Conservation (phyloP, 352 stramenopile species). For the Peronosclerospora sorghi region DNA sequence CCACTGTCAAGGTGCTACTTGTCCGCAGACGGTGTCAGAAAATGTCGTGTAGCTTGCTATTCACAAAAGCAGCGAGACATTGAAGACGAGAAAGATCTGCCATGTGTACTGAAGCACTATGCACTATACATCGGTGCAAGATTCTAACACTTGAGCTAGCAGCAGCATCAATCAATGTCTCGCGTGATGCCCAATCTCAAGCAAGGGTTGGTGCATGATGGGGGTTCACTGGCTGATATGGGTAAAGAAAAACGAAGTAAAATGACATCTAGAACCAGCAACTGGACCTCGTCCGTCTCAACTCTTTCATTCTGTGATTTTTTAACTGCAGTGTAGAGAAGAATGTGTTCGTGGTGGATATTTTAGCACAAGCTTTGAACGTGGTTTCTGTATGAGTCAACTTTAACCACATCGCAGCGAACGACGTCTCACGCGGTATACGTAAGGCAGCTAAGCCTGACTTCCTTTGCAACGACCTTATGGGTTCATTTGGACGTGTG, state of each 20-base stretch:
- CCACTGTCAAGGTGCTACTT: too few species aligned
- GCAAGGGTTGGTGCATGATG: conserved; percentile 32
- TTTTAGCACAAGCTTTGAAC: too few species aligned
- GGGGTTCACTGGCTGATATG: conserved; percentile 46
- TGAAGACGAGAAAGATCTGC: conserved; percentile 30
- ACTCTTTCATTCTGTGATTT: too few species aligned
- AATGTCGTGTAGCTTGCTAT: conserved; percentile 39
- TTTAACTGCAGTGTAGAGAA: too few species aligned
- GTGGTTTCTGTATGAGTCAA: too few species aligned
- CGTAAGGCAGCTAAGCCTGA: too few species aligned
- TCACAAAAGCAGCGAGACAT: conserved; percentile 40
- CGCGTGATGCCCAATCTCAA: conserved; percentile 35
- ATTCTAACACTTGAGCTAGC: conserved; percentile 44
- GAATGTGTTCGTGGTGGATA: too few species aligned
- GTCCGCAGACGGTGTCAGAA: too few species aligned
- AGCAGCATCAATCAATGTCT: conserved; percentile 34
- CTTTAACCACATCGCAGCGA: too few species aligned
- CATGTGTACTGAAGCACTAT: conserved; percentile 25
- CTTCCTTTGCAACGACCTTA: too few species aligned
- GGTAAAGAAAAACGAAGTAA: conserved; percentile 37
- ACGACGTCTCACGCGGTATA: too few species aligned
- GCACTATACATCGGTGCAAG: conserved; percentile 47
- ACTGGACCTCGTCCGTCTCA: conserved; percentile 2
- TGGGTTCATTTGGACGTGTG: too few species aligned
- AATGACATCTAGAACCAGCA: conserved; percentile 18